Evolutionary conservation across 345 rosid genomes (phyloP), one percentile per base, ranked within the genome.

Genomic region (Eucalyptus regnans): DNA sequence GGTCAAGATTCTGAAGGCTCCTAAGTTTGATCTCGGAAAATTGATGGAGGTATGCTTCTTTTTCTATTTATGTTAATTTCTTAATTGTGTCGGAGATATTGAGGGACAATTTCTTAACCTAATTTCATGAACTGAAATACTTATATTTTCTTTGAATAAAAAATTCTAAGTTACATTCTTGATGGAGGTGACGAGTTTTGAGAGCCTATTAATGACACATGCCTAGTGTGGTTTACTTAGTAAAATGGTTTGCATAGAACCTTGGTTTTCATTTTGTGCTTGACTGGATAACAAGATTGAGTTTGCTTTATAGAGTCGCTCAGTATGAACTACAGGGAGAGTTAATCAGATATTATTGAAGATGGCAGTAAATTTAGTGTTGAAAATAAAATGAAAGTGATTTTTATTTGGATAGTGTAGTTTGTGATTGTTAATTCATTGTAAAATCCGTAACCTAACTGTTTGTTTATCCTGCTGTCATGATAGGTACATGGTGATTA

Each of bases 1-100:
- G 92, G 99, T 98, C 88, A 98, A 98, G 92, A 97, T 98, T 90
- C 93, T 98, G 87, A 98, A 98, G 87, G 95, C 99, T 79, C 99
- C 99, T 46, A 98, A 98, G 90, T 98, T 98, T 68, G 99, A 98
- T 90, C 97, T 98, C 6, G 99, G 99, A 89, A 98, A 97, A 91
- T 92, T 98, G 90, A 97, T 97, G 99, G 99, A 97, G 93, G 99
- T 91, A 89, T 87, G 76, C 71, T 22, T 43, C 58, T 68, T 8
- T 54, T 9, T 86, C 33, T 37, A 20, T 84, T 9, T 3, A 22
- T 16, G 50, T 7, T 85, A 33, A 62, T 90, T 8, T 46, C 11
- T 25, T 58, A 25, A 8, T 16, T 37, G 46, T 58, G 79, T 41
- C 20, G 1, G 50, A 62, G 88, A 62, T 87, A 43, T 22, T 52